Base-by-base conservation (phyloP, 148 eudicot species). In the Bassia scoparia region DNA sequence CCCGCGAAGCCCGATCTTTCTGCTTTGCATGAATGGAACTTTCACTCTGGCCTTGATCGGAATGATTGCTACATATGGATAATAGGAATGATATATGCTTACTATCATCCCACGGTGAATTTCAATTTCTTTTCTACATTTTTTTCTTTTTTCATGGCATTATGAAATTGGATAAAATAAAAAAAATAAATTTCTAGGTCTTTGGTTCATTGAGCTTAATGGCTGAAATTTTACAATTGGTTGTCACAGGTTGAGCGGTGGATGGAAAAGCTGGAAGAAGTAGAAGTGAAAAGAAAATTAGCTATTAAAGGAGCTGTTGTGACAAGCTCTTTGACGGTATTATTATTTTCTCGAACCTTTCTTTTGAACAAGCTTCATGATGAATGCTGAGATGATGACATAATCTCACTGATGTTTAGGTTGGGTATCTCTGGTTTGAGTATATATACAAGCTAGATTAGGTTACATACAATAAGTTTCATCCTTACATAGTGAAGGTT, bases 31-130 rank as follows among this genome's bases (percentile, higher is more conserved):
- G 99, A 95, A 80, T 95, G 99, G 99, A 93, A 89, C 67, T 91
- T 91, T 74, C 91, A 97, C 68, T 91, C 97, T 2, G 97, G 99
- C 58, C 99, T 95, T 83, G 99, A 95, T 73, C 97, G n/a, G n/a
- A n/a, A n/a, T n/a, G n/a, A n/a, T n/a, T n/a, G 99, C 55, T 95
- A 95, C 78, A 90, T 95, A 81, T 95, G 99, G 99, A 95, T 95
- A 75, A 55, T 95, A 66, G 99, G 99, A 70, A 95, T 95, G 97
- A 82, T 91, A 74, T 95, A 89, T 86, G 99, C 99, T 58, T 95
- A 95, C 69, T 90, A 79, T 80, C 99, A 95, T 79, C 99, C 99
- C 67, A 89, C 84, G 21, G 99, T 91, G 84, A 84, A 83, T 70
- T 73, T 49, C 66, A 65, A 61, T 65, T 80, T 16, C 11, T 52